A percentile compares a stretch with the other conserved stretches of the same genome.
Evolutionary conservation across 73 alveolate species (phyloP).

Genomic region (Tetrahymena thermophila): DNA sequence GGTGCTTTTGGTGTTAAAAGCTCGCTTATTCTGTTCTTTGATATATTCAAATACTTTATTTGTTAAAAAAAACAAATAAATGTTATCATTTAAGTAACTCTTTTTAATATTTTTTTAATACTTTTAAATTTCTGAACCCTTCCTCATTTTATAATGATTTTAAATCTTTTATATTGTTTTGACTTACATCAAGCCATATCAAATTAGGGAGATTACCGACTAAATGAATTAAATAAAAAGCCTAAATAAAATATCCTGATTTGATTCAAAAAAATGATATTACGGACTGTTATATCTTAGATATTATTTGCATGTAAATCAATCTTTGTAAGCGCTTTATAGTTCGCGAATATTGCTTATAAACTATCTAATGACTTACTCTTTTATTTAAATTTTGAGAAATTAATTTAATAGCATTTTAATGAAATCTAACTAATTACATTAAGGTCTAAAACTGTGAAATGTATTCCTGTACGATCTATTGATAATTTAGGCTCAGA

Average conservation of each 20-base stretch:
- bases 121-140: slow-evolving; percentile 18
- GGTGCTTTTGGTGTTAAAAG: slow-evolving; percentile 12
- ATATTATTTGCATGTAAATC: slow-evolving; percentile 13
- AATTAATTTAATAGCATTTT: neutral
- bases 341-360: neutral
- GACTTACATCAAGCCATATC: slow-evolving; percentile 1
- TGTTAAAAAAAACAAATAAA: neutral
- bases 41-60: slow-evolving; percentile 1
- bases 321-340: slow-evolving; percentile 13
- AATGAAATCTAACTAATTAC: neutral
- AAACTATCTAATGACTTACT: slow-evolving; percentile 12
- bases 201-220: slow-evolving; percentile 26
- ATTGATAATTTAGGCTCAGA: slow-evolving; percentile 6
- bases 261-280: neutral
- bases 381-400: neutral
- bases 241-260: neutral
- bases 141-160: slow-evolving; percentile 31
- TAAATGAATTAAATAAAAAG: neutral
- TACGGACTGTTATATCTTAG: slow-evolving; percentile 16
- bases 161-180: slow-evolving; percentile 23
- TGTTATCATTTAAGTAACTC: too few relatives aligned
- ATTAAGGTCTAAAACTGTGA: slow-evolving; percentile 3
- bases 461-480: slow-evolving; percentile 31
- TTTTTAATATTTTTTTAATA: neutral
- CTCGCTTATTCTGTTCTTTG: slow-evolving; percentile 12